Evolutionary conservation across 306 rosid genomes (phyloP).

Genomic region (Ammopiptanthus mongolicus): DNA sequence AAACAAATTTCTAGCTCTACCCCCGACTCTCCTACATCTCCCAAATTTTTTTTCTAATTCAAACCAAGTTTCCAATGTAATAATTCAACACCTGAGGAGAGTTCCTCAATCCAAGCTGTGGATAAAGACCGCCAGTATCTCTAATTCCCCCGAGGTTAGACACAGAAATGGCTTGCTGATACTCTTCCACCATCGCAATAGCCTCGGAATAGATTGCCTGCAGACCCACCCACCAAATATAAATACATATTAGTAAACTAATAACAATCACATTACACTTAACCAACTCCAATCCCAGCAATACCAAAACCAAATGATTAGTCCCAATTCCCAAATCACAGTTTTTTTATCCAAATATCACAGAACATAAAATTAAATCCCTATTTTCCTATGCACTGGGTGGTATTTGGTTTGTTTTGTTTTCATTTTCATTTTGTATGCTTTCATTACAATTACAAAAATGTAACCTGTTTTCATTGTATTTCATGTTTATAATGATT

Average conservation of each 20-base stretch:
- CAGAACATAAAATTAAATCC: neutral
- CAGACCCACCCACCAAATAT: slow-evolving; percentile 25
- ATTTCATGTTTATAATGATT: neutral
- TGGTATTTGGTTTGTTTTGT: neutral
- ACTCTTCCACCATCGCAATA: slow-evolving; percentile 83
- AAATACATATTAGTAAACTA: slow-evolving; percentile 13
- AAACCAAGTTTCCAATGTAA: neutral
- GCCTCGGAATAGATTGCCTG: slow-evolving; percentile 89
- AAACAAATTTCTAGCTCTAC: neutral
- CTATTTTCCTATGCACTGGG: neutral
- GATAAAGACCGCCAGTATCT: slow-evolving; percentile 50
- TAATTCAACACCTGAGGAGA: slow-evolving; percentile 63
- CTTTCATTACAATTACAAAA: no score
- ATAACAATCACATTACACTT: slow-evolving; percentile 15
- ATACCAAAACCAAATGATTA: neutral
- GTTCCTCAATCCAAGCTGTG: slow-evolving; percentile 66
- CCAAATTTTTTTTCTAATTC: neutral
- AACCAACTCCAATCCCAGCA: slow-evolving; percentile 5
- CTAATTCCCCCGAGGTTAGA: slow-evolving; percentile 64
- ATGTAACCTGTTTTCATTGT: neutral
- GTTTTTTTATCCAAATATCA: neutral
- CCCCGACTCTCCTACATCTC: neutral
- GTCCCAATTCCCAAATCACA: neutral
- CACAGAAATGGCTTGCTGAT: slow-evolving; percentile 65
- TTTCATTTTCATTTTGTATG: no score